Conservation (phyloP, 352 stramenopile species). For the Pythium rhizo-oryzae region DNA sequence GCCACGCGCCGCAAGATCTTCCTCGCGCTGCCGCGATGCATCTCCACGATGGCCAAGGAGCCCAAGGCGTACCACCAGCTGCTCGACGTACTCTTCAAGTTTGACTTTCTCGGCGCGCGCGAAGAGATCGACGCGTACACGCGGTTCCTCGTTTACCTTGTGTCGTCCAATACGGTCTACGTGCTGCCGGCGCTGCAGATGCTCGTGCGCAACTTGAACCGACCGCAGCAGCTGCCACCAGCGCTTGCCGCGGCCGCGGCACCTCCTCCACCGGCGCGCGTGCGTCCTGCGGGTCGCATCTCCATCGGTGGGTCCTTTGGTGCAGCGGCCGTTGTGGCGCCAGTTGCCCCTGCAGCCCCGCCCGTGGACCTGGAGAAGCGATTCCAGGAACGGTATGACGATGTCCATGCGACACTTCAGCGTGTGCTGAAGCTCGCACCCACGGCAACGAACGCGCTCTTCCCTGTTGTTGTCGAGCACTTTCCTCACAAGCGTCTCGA, state of each 20-base stretch:
- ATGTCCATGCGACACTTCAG: slow-evolving; percentile 62
- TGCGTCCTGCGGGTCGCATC: slow-evolving; percentile 30
- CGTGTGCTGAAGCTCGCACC: slow-evolving; percentile 73
- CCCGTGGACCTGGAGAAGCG: slow-evolving; percentile 48
- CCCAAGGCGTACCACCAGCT: slow-evolving; percentile 68
- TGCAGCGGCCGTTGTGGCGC: slow-evolving; percentile 3
- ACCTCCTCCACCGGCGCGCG: background rate
- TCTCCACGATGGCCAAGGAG: slow-evolving; percentile 76
- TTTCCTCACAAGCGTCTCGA: slow-evolving; percentile 87
- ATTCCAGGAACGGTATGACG: slow-evolving; percentile 60
- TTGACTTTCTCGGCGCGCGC: slow-evolving; percentile 60
- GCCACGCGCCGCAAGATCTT: slow-evolving; percentile 73
- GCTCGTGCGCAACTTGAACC: slow-evolving; percentile 76
- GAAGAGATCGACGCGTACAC: slow-evolving; percentile 72
- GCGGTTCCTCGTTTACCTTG: slow-evolving; percentile 72
- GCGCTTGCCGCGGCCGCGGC: slow-evolving; percentile 32
- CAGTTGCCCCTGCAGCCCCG: slow-evolving; percentile 12
- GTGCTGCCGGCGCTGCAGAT: slow-evolving; percentile 82
- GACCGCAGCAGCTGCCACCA: slow-evolving; percentile 49
- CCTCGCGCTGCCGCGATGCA: slow-evolving; percentile 68
- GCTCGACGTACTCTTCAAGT: slow-evolving; percentile 84
- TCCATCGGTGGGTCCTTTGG: slow-evolving; percentile 51
- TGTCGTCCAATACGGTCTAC: slow-evolving; percentile 85
- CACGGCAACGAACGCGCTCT: slow-evolving; percentile 76
- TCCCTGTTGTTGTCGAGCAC: slow-evolving; percentile 73